A percentile compares a stretch with the other conserved stretches of the same genome.
Conservation (phyloP, 1,139 yeast genomes). For the Lodderomyces pseudojiufengensis region DNA sequence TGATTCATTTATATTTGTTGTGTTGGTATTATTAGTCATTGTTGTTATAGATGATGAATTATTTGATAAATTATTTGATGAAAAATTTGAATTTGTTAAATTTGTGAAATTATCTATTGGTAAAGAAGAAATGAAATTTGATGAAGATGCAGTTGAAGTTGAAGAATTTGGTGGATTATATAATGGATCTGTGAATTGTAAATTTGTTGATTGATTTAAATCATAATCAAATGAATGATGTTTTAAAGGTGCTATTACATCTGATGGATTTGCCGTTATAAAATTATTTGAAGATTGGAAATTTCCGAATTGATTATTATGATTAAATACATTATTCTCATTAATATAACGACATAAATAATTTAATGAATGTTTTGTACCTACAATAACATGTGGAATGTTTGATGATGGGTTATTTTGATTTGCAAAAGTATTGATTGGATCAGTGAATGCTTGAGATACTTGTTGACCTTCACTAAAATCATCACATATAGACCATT, state of each 20-base stretch:
- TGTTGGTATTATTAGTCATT: conserved; percentile 3
- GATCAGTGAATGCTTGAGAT: conserved; percentile 44
- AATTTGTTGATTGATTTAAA: neutral
- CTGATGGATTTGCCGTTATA: neutral
- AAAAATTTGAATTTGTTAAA: neutral
- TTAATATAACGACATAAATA: conserved; percentile 53
- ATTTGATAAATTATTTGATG: neutral
- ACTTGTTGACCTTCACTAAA: conserved; percentile 82
- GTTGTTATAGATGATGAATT: neutral
- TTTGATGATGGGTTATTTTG: conserved; percentile 21
- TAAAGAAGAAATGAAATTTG: neutral
- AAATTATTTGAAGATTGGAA: conserved; percentile 3
- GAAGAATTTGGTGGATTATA: conserved; percentile 2
- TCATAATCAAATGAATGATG: conserved; percentile 2
- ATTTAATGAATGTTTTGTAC: conserved; percentile 48
- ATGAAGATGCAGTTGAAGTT: neutral
- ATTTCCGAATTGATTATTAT: conserved; percentile 6
- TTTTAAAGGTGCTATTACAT: neutral
- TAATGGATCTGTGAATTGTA: neutral
- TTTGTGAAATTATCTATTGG: no score
- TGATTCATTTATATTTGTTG: conserved; percentile 8
- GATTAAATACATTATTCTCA: conserved; percentile 28
- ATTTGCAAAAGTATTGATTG: conserved; percentile 29
- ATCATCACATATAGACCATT: conserved; percentile 82
- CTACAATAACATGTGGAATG: conserved; percentile 54